Base-by-base conservation (phyloP, 2,329 filamentous ascomycete species). In the Penicillium sp. region DNA sequence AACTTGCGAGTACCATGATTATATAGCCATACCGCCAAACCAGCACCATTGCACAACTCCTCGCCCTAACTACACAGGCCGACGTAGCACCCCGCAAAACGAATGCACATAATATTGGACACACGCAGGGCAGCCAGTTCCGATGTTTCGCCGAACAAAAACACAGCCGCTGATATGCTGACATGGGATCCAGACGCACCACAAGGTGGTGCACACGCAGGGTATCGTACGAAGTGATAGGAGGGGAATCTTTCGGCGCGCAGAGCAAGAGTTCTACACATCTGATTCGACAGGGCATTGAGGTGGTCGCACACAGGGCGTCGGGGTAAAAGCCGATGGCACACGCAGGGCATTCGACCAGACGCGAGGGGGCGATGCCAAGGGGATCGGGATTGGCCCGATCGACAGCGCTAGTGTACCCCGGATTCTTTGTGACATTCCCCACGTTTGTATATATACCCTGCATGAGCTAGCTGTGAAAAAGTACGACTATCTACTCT, bases 321-420 rank as follows among this genome's bases (percentile, higher is more conserved):
- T 49, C 43, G 29, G 46, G 36, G 14, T 43, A 22, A 36, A 34
- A 22, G 14, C 42, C 46, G 43, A 42, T 32, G 40, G 39, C 43
- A 50, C 50, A 54, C 51, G 51, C 55, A 57, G 55, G 55, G 47
- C 55, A 48, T 29, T 43, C 24, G 32, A 43, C 18, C 24, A 34
- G 42, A 13, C 39, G 47, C 40, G 48, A 45, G 45, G 8, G 45
- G 24, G 24, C 24, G 10, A 18, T 10, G 14, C 31, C 34, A 36
- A 36, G 34, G 34, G n/a, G 34, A 32, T 27, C 34, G n/a, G 32
- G 16, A 56, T 56, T 58, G 56, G 56, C 34, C 39, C 27, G 47
- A 51, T 51, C 51, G 40, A 7, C 38, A 36, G 24, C 55, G 40
- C 50, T 59, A 59, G 54, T 52, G 50, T 46, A 59, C 57, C 57